Evolutionary conservation across 2,329 filamentous ascomycete genomes (phyloP).

Genomic region (Fusarium pseudoanthophilum): DNA sequence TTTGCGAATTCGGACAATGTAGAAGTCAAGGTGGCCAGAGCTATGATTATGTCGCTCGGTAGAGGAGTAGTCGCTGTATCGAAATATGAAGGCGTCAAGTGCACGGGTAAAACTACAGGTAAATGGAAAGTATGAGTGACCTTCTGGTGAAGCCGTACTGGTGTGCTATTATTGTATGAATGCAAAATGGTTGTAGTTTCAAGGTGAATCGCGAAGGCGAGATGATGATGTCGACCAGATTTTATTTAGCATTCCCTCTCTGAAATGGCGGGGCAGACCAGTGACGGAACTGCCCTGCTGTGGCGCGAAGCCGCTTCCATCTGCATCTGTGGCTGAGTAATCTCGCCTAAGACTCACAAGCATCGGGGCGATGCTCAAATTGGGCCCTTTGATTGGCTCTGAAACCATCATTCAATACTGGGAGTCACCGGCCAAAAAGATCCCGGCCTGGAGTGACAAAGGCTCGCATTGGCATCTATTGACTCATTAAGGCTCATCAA

Average conservation of each 20-base stretch:
- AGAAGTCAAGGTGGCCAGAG: not conserved
- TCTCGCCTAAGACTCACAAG: slow-evolving; percentile 3
- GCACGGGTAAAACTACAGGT: not conserved
- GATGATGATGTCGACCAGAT: slow-evolving; percentile 42
- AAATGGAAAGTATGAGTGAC: not conserved
- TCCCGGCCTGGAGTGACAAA: not conserved
- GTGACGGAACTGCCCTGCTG: slow-evolving; percentile 22
- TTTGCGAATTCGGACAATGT: slow-evolving; percentile 8
- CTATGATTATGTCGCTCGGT: slow-evolving; percentile 24
- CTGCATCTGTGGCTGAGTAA: slow-evolving; percentile 33
- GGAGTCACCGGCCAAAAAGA: slow-evolving; percentile 31
- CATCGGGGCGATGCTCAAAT: slow-evolving; percentile 1
- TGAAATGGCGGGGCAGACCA: slow-evolving; percentile 42
- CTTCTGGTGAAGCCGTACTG: not conserved
- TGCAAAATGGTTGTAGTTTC: not conserved
- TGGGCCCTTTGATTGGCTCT: slow-evolving; percentile 21
- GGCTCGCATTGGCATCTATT: not conserved
- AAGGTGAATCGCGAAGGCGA: slow-evolving; percentile 3
- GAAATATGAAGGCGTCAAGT: not conserved
- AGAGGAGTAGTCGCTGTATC: slow-evolving; percentile 6
- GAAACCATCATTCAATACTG: not conserved
- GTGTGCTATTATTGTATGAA: not conserved
- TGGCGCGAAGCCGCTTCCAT: slow-evolving; percentile 13
- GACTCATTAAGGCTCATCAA: slow-evolving; percentile 22
- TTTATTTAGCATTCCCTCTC: slow-evolving; percentile 34